Percentiles rank a stretch among this genome's conserved stretches.
These are phyloP conservation scores for Tolypocladium guangdongense DNA, from an alignment of 2,329 filamentous ascomycete genomes.

Conservation along the genomic window DNA sequence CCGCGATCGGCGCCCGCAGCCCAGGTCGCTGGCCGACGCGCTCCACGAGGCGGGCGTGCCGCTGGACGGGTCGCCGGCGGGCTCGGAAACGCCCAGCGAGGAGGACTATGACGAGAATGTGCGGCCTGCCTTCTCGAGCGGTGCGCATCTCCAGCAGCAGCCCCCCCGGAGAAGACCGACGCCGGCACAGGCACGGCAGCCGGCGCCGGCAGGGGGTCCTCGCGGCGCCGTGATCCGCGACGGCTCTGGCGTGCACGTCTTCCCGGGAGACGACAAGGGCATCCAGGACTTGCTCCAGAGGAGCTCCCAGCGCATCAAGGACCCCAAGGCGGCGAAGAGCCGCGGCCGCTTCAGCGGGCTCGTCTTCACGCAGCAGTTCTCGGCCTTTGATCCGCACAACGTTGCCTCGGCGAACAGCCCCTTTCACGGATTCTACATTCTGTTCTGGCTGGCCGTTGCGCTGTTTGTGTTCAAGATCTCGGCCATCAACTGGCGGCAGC, in stretches of 20 bases:
- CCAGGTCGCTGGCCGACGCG: conserved; percentile 16
- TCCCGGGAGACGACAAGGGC: conserved; percentile 17
- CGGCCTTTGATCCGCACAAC: conserved; percentile 65
- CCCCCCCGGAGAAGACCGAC: background rate
- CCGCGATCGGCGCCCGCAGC: conserved; percentile 1
- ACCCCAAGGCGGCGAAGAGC: conserved; percentile 7
- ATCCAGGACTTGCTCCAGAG: conserved; percentile 16
- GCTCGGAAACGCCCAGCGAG: conserved; percentile 31
- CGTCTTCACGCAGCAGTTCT: conserved; percentile 63
- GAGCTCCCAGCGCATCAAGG: conserved; percentile 12
- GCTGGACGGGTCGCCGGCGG: conserved; percentile 8
- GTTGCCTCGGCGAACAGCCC: conserved; percentile 51
- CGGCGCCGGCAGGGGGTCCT: background rate
- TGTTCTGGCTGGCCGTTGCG: conserved; percentile 65
- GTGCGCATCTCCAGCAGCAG: background rate
- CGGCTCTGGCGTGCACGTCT: conserved; percentile 14
- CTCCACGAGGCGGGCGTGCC: conserved; percentile 13
- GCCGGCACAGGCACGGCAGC: background rate
- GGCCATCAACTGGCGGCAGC: conserved; percentile 55
- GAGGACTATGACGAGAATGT: conserved; percentile 33
- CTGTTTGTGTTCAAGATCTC: conserved; percentile 57
- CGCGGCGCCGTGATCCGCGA: conserved; percentile 9
- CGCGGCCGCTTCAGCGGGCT: conserved; percentile 32
- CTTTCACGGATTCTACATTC: conserved; percentile 69
- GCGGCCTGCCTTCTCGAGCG: conserved; percentile 12